Evolutionary conservation across 768 basidiomycete species (phyloP), one percentile per base, ranked within the genome.

Genomic region (Austroboletus eburneus): DNA sequence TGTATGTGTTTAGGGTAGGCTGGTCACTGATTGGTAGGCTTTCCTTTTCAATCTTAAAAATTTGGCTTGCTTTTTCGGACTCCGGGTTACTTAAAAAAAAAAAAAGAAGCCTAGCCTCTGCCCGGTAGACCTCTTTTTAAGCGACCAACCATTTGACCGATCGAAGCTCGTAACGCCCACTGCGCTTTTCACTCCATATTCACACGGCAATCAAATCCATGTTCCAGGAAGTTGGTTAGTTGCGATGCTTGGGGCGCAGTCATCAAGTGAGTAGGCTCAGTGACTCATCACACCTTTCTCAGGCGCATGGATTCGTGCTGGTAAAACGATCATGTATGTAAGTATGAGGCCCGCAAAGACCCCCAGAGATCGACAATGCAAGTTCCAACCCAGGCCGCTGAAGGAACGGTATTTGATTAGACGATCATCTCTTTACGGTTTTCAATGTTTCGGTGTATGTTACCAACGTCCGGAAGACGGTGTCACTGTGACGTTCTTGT

Each of bases 1-100:
- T 43, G 40, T 30, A 17, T 36, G 24, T 37, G 38, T 69, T 69
- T 69, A 66, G 67, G 67, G 67, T 62, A 59, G 67, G 64, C 42
- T 42, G n/a, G 13, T 17, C 29, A 18, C 17, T 50, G 49, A 58
- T 51, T 55, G 59, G 59, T 30, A 44, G 22, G 20, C 18, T 34
- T 16, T 34, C 16, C 16, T 34, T 34, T 34, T 34, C 8, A 14
- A 34, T 27, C 27, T 6, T 27, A 27, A 27, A 6, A 27, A 5
- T 6, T 27, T 12, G n/a, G n/a, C n/a, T n/a, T n/a, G n/a, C n/a
- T n/a, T n/a, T n/a, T n/a, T n/a, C n/a, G n/a, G n/a, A n/a, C n/a
- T n/a, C n/a, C n/a, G n/a, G n/a, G n/a, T n/a, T n/a, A n/a, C n/a
- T n/a, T n/a, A n/a, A n/a, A n/a, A n/a, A n/a, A n/a, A n/a, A n/a